These are phyloP conservation scores for Trametes cinnabarina DNA, from an alignment of 768 basidiomycete species.

Conservation along the genomic window DNA sequence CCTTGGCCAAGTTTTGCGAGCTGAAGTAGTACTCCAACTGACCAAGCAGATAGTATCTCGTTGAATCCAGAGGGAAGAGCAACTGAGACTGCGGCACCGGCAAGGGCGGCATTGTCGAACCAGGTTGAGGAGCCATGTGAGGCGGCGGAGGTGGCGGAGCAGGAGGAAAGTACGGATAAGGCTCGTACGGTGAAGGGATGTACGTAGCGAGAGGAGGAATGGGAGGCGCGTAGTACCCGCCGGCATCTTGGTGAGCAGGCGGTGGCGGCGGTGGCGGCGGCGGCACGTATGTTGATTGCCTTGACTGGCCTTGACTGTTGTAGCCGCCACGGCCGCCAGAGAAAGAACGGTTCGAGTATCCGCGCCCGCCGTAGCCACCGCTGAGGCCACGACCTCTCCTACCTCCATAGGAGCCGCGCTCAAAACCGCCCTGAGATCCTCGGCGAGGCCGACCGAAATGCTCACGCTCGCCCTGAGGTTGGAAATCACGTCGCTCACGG, in stretches of 20 bases:
- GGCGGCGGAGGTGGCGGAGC: slow-evolving; percentile 24
- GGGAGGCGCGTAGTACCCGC: slow-evolving; percentile 21
- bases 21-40: slow-evolving; percentile 94
- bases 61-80: slow-evolving; percentile 61
- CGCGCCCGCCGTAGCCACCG: slow-evolving; percentile 35
- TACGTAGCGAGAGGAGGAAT: slow-evolving; percentile 21
- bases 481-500: slow-evolving; percentile 26
- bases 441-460: slow-evolving; percentile 31
- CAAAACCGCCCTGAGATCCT: slow-evolving; percentile 33
- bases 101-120: slow-evolving; percentile 30
- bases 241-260: slow-evolving; percentile 17
- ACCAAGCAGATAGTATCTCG: slow-evolving; percentile 66
- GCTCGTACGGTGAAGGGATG: slow-evolving; percentile 19
- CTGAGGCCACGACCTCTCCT: slow-evolving; percentile 25
- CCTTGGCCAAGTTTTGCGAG: slow-evolving; percentile 84
- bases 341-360: slow-evolving; percentile 17
- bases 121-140: slow-evolving; percentile 14
- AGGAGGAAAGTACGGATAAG: slow-evolving; percentile 19
- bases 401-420: slow-evolving; percentile 38
- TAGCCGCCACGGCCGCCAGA: slow-evolving; percentile 17
- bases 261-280: slow-evolving; percentile 26
- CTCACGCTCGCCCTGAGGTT: slow-evolving; percentile 22
- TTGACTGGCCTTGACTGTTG: slow-evolving; percentile 10
- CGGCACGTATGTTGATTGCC: slow-evolving; percentile 19
- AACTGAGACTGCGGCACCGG: slow-evolving; percentile 47